Evolutionary conservation across 2,329 filamentous ascomycete genomes (phyloP).

Genomic region (Ophiostoma montium): DNA sequence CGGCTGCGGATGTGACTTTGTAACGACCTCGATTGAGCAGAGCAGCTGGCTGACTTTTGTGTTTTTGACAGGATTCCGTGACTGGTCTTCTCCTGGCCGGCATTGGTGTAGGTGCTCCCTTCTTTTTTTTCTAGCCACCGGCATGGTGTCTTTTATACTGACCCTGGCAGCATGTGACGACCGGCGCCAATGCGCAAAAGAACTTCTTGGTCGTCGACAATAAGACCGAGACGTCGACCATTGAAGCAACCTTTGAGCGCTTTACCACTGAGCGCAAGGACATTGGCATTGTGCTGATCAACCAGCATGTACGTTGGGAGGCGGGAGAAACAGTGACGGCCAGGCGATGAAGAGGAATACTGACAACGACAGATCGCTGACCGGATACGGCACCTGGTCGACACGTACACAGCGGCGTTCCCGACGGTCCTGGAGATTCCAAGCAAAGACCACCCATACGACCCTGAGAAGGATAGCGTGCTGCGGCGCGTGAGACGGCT

Average conservation of each 20-base stretch:
- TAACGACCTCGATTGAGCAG: background rate
- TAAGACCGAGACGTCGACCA: slow-evolving; percentile 79
- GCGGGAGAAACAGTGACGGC: background rate
- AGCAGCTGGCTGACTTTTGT: background rate
- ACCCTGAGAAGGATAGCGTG: slow-evolving; percentile 97
- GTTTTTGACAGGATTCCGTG: slow-evolving; percentile 62
- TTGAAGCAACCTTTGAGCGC: slow-evolving; percentile 78
- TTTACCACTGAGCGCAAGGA: slow-evolving; percentile 89
- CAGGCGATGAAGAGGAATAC: background rate
- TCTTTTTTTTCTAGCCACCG: background rate
- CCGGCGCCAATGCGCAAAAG: slow-evolving; percentile 78
- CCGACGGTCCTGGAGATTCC: slow-evolving; percentile 94
- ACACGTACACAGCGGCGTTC: slow-evolving; percentile 87
- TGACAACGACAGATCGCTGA: slow-evolving; percentile 60
- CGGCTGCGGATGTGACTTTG: slow-evolving; percentile 5
- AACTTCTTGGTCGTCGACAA: slow-evolving; percentile 95
- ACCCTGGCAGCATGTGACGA: slow-evolving; percentile 66
- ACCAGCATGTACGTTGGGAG: slow-evolving; percentile 65
- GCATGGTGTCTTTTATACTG: too few species aligned
- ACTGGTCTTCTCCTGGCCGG: slow-evolving; percentile 91
- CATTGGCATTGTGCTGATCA: slow-evolving; percentile 92
- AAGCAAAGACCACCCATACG: slow-evolving; percentile 97
- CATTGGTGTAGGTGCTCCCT: slow-evolving; percentile 56
- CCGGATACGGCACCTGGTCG: slow-evolving; percentile 78
- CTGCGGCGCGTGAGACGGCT: slow-evolving; percentile 63